Conservation (phyloP, 148 eudicot genomes). For the Rheum nobile region DNA sequence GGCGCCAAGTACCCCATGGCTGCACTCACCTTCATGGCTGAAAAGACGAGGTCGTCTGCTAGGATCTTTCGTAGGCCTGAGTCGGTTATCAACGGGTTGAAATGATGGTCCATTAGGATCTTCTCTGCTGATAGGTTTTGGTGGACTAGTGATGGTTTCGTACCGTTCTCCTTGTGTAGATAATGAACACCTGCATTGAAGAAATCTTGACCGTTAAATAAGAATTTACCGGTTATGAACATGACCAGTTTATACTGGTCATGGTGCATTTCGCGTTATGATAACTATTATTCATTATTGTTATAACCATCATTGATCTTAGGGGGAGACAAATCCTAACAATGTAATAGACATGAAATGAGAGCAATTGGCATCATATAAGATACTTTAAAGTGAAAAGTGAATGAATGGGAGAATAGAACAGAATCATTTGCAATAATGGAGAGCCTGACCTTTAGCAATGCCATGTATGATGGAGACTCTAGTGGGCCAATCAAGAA, state of each 20-base stretch:
- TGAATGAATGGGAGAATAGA: background rate
- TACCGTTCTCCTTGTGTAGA: constrained; percentile 44
- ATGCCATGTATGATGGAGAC: constrained; percentile 52
- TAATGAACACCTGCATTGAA: constrained; percentile 49
- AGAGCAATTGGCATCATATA: background rate
- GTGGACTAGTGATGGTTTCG: constrained; percentile 59
- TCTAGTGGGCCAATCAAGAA: constrained; percentile 48
- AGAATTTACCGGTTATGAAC: no score
- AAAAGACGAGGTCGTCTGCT: constrained; percentile 77
- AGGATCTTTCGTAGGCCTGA: constrained; percentile 81
- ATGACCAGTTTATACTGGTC: background rate
- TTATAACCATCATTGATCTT: background rate
- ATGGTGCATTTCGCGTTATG: background rate
- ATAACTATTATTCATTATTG: background rate
- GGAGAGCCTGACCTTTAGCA: constrained; percentile 49
- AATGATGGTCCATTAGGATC: constrained; percentile 48
- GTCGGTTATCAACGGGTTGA: constrained; percentile 56
- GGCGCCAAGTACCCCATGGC: constrained; percentile 95
- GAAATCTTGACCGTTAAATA: no score
- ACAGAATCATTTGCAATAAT: constrained; percentile 5
- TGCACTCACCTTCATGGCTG: constrained; percentile 84
- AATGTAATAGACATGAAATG: background rate
- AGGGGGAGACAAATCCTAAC: background rate
- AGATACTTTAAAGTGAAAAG: background rate
- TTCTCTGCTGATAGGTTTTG: constrained; percentile 91